Evolutionary conservation across 148 eudicot species (phyloP), one percentile per base, ranked within the genome.

Genomic region (Chenopodium album): DNA sequence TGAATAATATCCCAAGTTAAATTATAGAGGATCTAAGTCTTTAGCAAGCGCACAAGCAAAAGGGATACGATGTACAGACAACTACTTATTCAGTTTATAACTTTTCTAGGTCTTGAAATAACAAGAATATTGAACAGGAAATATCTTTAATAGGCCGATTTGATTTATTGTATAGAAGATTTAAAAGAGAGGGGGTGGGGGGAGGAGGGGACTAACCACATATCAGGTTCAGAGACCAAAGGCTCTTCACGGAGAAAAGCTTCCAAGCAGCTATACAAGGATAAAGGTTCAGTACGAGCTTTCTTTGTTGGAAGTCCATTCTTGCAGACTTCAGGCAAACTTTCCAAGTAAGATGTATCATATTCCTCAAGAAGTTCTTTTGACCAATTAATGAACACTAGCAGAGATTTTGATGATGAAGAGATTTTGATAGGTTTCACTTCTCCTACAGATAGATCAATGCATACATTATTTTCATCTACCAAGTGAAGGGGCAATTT

Each of bases 231-330:
- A 86, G 99, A 94, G 41, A 96, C 97, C 82, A 96, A 83, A 48
- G 99, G 99, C 91, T 96, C 99, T 84, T 96, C 99, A 68, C 97
- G 98, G 60, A 96, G 87, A 88, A 96, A 96, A 80, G 97, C 95
- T 87, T 96, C 99, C 78, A 96, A 84, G 85, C 99, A 96, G 85
- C 88, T 89, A 85, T 94, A 94, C 86, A 96, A 82, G 70, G 99
- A 94, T 31, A 96, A 94, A 85, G 99, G 97, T 81, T 96, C 97
- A 23, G 83, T 81, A n/a, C 99, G 99, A 83, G 92, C 86, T 87
- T 94, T 96, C 89, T 96, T 96, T 44, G 84, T 81, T 65, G 87
- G 90, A 60, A 88, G 84, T 65, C 94, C 99, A 86, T 80, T 84
- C 82, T 89, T 96, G 83, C 84, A 86, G 67, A 92, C 97, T 85